Base-by-base conservation (phyloP, 106 monocot species). In the Dioscorea zingiberensis region DNA sequence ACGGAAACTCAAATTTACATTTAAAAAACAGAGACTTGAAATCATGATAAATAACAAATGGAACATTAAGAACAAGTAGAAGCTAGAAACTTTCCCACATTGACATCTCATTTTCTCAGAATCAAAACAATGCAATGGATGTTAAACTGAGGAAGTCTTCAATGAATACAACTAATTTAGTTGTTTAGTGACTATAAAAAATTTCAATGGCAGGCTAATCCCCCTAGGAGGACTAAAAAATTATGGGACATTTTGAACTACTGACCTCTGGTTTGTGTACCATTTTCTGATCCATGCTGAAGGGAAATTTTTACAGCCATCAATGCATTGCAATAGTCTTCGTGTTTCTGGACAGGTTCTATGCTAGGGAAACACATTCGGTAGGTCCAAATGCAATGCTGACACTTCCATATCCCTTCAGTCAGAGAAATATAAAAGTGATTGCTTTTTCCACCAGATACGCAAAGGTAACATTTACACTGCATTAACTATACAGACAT, bases 381-480 rank as follows among this genome's bases (percentile, higher is more conserved):
- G 72, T 79, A 85, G 70, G 82, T 85, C 85, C 85, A 89, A 63
- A 54, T 25, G 75, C 88, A 88, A 48, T 88, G 79, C 48, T 66
- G 69, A 82, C 85, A 89, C 71, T 89, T 89, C 82, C 85, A 85
- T 77, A 74, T 64, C 60, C 85, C 89, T 89, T 85, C 89, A 91
- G 77, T 73, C 69, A 78, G 27, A 83, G 70, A 74, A 82, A 74
- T 66, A 53, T 44, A 65, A 54, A 27, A 55, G 27, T 66, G 73
- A 76, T 63, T 27, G 54, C 54, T 48, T 54, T 12, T 54, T 54
- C 15, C 4, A 51, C 51, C 15, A 51, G 4, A 16, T 51, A 15
- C 13, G 19, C 15, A 51, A 4, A 18, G 2, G 7, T 19, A 51
- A 51, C 15, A 13, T 18, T 4, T 51, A 51, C 8, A 51, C 4